Conservation (phyloP, 768 basidiomycete genomes). For the Auriscalpium orientale region DNA sequence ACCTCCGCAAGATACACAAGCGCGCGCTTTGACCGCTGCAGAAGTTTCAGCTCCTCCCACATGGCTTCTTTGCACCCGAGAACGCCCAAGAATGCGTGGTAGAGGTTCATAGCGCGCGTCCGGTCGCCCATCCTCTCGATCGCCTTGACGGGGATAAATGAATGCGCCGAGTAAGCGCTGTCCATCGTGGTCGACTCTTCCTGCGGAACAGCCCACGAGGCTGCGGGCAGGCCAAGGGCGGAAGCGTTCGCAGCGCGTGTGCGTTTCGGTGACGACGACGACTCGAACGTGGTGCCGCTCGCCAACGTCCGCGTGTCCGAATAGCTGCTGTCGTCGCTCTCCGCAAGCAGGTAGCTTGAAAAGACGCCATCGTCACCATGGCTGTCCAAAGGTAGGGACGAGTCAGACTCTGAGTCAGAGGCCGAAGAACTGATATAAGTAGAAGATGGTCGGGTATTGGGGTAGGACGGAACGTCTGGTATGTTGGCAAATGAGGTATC, state of each 20-base stretch:
- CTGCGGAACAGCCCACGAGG: not conserved
- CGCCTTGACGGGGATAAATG: conserved; percentile 8
- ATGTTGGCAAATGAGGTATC: conserved; percentile 2
- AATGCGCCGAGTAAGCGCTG: conserved; percentile 9
- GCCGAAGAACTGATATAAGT: conserved; percentile 1
- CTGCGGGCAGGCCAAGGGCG: not conserved
- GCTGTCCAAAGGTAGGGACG: conserved; percentile 6
- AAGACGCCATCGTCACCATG: not conserved
- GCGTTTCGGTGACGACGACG: not conserved
- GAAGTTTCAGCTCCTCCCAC: conserved; percentile 67
- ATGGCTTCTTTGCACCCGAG: conserved; percentile 65
- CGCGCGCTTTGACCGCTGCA: conserved; percentile 47
- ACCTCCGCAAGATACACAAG: conserved; percentile 37
- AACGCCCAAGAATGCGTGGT: conserved; percentile 53
- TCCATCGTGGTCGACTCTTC: conserved; percentile 12
- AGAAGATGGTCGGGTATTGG: conserved; percentile 5
- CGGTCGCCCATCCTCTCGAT: conserved; percentile 44
- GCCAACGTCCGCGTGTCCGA: not conserved
- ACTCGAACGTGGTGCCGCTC: not conserved
- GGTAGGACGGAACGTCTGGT: conserved; percentile 11
- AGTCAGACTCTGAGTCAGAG: conserved; percentile 8
- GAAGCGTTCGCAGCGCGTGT: not conserved
- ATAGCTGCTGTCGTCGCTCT: not conserved
- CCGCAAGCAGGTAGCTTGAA: not conserved
- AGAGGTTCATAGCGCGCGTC: conserved; percentile 65